Conservation (phyloP, 2,329 filamentous ascomycete species). For the Neonectria faginata region DNA sequence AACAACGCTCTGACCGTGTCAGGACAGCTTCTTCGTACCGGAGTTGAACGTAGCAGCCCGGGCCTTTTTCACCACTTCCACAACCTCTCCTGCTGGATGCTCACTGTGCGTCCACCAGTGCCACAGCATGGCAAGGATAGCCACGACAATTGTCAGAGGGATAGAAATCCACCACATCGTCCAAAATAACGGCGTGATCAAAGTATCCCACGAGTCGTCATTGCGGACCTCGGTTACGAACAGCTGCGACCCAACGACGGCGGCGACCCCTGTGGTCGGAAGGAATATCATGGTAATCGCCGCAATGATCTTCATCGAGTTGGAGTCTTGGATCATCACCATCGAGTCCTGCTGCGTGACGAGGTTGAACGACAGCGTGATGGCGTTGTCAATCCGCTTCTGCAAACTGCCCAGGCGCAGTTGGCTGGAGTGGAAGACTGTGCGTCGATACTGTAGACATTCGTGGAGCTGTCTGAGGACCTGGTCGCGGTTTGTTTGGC, state of each 20-base stretch:
- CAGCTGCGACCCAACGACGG: constrained; percentile 47
- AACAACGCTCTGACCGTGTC: background rate
- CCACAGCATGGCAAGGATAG: constrained; percentile 44
- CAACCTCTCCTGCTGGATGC: constrained; percentile 36
- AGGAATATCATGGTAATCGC: constrained; percentile 54
- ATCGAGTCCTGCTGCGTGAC: constrained; percentile 53
- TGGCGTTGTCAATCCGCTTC: constrained; percentile 51
- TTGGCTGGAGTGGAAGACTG: constrained; percentile 51
- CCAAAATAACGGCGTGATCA: constrained; percentile 46
- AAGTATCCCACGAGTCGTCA: constrained; percentile 40
- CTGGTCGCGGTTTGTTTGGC: constrained; percentile 18
- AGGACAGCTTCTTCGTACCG: constrained; percentile 21
- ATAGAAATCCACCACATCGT: constrained; percentile 48
- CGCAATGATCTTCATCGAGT: constrained; percentile 54
- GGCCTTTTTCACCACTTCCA: constrained; percentile 35
- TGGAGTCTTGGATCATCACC: constrained; percentile 51
- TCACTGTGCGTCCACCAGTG: constrained; percentile 47
- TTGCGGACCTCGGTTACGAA: constrained; percentile 38
- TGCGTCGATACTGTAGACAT: constrained; percentile 47
- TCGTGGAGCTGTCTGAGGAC: constrained; percentile 45
- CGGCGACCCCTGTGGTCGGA: constrained; percentile 52
- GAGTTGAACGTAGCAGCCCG: constrained; percentile 38
- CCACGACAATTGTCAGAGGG: constrained; percentile 44
- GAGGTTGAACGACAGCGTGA: constrained; percentile 52
- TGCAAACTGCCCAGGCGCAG: constrained; percentile 51